Evolutionary conservation across 140 eudicot genomes (phyloP).

Genomic region (Eryngium alpinum): DNA sequence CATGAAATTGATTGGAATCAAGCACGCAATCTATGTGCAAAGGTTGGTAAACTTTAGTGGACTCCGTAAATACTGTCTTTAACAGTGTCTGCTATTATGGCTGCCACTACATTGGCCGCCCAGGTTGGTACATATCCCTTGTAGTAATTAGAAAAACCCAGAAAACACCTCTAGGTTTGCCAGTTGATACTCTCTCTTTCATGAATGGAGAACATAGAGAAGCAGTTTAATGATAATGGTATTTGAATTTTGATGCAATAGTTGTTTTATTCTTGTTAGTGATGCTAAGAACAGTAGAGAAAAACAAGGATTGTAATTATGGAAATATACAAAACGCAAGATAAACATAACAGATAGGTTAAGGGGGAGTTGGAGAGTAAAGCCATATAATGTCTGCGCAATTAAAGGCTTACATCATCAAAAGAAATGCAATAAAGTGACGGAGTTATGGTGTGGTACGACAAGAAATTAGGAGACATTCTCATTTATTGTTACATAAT

Average conservation of each 20-base stretch:
- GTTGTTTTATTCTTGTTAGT: neutral
- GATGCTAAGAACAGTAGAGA: neutral
- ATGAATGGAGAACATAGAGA: neutral
- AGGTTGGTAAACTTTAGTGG: slow-evolving; percentile 43
- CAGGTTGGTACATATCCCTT: neutral
- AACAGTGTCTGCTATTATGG: neutral
- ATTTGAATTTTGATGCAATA: neutral
- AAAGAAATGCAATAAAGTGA: neutral
- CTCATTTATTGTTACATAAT: too few relatives aligned
- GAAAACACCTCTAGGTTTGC: neutral
- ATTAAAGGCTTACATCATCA: neutral
- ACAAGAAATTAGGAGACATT: neutral
- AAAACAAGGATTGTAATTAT: neutral
- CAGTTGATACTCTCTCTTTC: neutral
- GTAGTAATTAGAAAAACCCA: neutral
- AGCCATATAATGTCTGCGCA: neutral
- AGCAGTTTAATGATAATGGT: neutral
- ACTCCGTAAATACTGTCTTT: neutral
- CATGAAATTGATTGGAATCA: slow-evolving; percentile 81
- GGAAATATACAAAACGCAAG: neutral
- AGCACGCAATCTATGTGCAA: slow-evolving; percentile 88
- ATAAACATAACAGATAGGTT: neutral
- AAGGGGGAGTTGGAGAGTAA: neutral
- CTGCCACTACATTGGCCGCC: neutral
- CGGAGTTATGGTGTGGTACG: neutral